Conservation (phyloP, 805 yeast genomes). For the Dipodascus geniculatus region DNA sequence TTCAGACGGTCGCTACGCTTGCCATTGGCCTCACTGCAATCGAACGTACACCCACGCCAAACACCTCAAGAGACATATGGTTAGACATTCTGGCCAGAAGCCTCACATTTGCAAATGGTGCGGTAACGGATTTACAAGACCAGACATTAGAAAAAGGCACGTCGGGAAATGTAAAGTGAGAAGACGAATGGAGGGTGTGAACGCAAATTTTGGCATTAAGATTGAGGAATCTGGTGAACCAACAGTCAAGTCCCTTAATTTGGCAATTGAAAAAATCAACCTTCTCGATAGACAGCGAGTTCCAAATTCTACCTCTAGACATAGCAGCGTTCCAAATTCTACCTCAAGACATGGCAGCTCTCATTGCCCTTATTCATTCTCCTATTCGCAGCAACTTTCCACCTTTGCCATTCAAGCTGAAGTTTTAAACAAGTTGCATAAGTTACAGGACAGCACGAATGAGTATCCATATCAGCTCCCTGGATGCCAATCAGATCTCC, state of each 20-base stretch:
- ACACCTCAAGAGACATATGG: constrained; percentile 69
- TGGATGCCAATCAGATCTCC: too few relatives aligned
- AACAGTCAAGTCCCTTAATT: neutral
- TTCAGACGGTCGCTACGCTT: constrained; percentile 36
- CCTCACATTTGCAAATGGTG: constrained; percentile 73
- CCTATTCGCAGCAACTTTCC: too few relatives aligned
- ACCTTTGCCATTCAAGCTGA: too few relatives aligned
- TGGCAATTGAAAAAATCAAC: neutral
- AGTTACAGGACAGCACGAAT: too few relatives aligned
- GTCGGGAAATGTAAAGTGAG: constrained; percentile 15
- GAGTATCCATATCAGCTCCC: too few relatives aligned
- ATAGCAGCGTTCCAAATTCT: too few relatives aligned
- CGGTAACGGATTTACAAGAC: constrained; percentile 51
- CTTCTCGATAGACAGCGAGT: too few relatives aligned
- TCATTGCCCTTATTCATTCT: too few relatives aligned
- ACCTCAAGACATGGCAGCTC: too few relatives aligned
- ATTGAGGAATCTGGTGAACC: neutral
- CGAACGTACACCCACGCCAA: constrained; percentile 36
- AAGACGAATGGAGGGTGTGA: neutral
- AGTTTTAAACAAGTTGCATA: too few relatives aligned
- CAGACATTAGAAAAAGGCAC: constrained; percentile 73
- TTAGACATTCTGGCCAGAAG: constrained; percentile 77
- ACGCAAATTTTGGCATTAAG: neutral
- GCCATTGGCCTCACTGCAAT: constrained; percentile 15
- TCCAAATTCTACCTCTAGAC: too few relatives aligned